These are phyloP conservation scores for Aspergillus cavernicola DNA, from an alignment of 495 filamentous ascomycete genomes.

Conservation along the genomic window DNA sequence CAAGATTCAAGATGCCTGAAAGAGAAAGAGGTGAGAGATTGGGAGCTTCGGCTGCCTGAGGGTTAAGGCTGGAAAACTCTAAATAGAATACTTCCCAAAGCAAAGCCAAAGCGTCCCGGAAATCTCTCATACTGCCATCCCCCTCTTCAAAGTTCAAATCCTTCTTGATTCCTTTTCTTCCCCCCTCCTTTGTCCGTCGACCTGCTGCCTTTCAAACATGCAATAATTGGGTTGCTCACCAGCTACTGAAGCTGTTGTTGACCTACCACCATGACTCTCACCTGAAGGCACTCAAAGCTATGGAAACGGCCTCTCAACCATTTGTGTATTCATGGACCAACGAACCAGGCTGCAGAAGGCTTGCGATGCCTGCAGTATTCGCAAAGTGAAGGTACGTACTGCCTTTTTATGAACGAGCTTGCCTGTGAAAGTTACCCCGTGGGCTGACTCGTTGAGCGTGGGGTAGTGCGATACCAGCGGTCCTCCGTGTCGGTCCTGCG, in stretches of 20 bases:
- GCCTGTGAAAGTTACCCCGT: background rate
- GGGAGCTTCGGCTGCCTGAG: background rate
- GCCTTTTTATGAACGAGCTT: background rate
- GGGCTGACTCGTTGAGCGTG: conserved; percentile 1
- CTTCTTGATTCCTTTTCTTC: background rate
- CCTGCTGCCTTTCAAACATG: background rate
- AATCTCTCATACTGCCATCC: background rate
- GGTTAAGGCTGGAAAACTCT: background rate
- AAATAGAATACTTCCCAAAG: background rate
- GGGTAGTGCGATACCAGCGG: conserved; percentile 74
- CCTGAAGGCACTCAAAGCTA: conserved; percentile 14
- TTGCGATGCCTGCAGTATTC: conserved; percentile 79
- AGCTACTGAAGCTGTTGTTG: conserved; percentile 5
- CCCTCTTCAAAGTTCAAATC: background rate
- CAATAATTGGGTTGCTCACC: background rate
- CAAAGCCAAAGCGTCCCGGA: background rate
- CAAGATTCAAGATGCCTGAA: background rate
- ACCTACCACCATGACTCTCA: conserved; percentile 9
- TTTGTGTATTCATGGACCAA: conserved; percentile 34
- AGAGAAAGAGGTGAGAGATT: background rate
- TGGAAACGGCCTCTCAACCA: conserved; percentile 23
- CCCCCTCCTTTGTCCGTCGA: background rate
- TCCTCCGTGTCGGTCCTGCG: conserved; percentile 77
- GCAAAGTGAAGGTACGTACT: conserved; percentile 72
- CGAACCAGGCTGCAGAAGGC: conserved; percentile 65